phyloP scores from a whole-genome alignment of 495 filamentous ascomycete genomes.

The Copromyces sp. region DNA sequence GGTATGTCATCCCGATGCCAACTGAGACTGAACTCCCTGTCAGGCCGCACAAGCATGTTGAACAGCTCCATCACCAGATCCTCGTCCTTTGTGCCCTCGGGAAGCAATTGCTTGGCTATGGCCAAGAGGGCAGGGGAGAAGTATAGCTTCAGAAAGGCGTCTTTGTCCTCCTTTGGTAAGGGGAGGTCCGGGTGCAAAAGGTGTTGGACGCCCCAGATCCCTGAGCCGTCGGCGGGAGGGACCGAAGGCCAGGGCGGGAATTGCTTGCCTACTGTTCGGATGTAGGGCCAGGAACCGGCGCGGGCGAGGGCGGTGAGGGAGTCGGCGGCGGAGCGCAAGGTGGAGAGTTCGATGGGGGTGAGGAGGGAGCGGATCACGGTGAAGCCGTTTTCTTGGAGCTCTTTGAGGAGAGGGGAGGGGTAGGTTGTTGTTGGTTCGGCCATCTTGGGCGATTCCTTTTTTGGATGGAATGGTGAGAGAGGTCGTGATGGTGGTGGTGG shows the following conservation, averaged over 20 bases:
- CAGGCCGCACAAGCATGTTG: slow-evolving; percentile 64
- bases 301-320: slow-evolving; percentile 46
- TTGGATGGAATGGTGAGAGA: neutral
- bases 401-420: slow-evolving; percentile 13
- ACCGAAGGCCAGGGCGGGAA: slow-evolving; percentile 67
- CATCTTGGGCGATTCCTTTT: neutral
- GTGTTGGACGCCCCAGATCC: slow-evolving; percentile 83
- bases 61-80: slow-evolving; percentile 69
- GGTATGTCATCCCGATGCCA: slow-evolving; percentile 78
- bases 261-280: slow-evolving; percentile 75
- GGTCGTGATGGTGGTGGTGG: neutral
- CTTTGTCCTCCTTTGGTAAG: slow-evolving; percentile 25
- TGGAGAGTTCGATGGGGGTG: slow-evolving; percentile 11
- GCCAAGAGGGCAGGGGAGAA: slow-evolving; percentile 51
- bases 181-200: slow-evolving; percentile 60
- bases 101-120: slow-evolving; percentile 47
- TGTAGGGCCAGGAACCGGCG: slow-evolving; percentile 59
- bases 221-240: slow-evolving; percentile 32
- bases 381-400: slow-evolving; percentile 27
- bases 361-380: slow-evolving; percentile 28
- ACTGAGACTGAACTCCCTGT: slow-evolving; percentile 50
- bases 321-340: slow-evolving; percentile 45
- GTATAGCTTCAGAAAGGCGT: slow-evolving; percentile 51
- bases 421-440: neutral
- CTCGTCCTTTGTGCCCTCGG: slow-evolving; percentile 3